Evolutionary conservation across 805 yeast genomes (phyloP).

Genomic region (Hermanozyma aechmeae): DNA sequence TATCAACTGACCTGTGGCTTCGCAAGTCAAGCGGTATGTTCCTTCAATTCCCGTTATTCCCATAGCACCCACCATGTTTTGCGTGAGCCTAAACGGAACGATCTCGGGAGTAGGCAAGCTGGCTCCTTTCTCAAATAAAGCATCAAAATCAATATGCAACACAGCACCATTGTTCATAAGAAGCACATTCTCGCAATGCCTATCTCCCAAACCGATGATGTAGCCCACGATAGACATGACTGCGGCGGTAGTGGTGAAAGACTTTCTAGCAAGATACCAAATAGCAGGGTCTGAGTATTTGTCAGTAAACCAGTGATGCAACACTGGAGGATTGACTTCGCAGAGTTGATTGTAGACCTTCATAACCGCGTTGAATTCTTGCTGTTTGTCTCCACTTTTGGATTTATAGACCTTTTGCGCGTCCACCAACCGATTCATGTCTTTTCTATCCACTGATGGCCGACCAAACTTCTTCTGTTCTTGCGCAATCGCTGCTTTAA

Average conservation of each 20-base stretch:
- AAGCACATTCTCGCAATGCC: constrained; percentile 89
- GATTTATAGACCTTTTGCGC: no score
- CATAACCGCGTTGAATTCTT: constrained; percentile 6
- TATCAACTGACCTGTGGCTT: constrained; percentile 65
- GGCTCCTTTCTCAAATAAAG: constrained; percentile 82
- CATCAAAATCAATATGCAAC: constrained; percentile 93
- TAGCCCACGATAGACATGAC: constrained; percentile 98
- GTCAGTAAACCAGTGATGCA: constrained; percentile 82
- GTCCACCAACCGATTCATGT: no score
- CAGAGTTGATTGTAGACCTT: constrained; percentile 17
- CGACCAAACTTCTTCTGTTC: no score
- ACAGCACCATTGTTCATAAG: constrained; percentile 71
- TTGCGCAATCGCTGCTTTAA: no score
- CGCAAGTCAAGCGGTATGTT: constrained; percentile 74
- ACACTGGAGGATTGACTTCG: constrained; percentile 50
- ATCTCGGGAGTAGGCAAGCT: constrained; percentile 75
- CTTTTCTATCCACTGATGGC: no score
- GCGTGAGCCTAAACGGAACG: constrained; percentile 89
- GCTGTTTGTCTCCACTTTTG: no score
- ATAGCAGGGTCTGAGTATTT: constrained; percentile 80
- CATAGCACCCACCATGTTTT: constrained; percentile 79
- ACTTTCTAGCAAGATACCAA: constrained; percentile 77
- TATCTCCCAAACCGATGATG: constrained; percentile 87
- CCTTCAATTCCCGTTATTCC: constrained; percentile 91
- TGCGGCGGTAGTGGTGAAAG: constrained; percentile 71